Evolutionary conservation across 345 rosid genomes (phyloP), one percentile per base, ranked within the genome.

Genomic region (Pistacia vera): DNA sequence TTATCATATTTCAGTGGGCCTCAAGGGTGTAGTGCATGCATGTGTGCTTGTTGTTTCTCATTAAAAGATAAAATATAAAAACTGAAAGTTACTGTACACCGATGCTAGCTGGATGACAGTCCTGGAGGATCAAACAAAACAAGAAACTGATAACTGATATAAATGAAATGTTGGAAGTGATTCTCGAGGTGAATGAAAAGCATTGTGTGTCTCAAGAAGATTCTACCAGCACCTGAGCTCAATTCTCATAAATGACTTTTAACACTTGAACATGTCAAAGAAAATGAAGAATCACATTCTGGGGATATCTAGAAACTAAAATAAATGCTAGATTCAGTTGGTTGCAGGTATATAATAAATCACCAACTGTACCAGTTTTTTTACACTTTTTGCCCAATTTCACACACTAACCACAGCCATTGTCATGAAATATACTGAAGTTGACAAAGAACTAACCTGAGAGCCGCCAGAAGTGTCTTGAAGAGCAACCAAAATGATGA

Each of bases 391-490:
- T 51, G 30, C 68, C 46, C 17, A 63, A 49, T 51, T 17, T 49
- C 35, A 33, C 73, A 52, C 35, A 41, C 46, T 0, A 60, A 3
- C 4, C 52, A 52, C 44, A 51, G 44, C 44, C 72, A 54, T 17
- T 68, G 28, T 17, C 48, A 30, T 28, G 28, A 57, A 63, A 66
- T 3, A 1, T 3, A 48, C 7, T 12, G 51, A 41, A 69, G 38
- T 36, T 17, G 73, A 11, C 46, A 72, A 38, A 72, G 73, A 68
- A 73, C 82, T 77, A 10, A 89, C 86, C 87, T 82, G 75, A 66
- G 80, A 70, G 75, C 30, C 38, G 66, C 72, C 72, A 49, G 75
- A 78, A 64, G 75, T 56, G 85, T 74, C 63, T 49, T 67, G 66
- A 73, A 20, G 73, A 71, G 77, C 57, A 78, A 71, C 64, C 56